These are phyloP conservation scores for Ceratocystiopsis sp. DNA, from an alignment of 2,329 filamentous ascomycete species.

Conservation along the genomic window DNA sequence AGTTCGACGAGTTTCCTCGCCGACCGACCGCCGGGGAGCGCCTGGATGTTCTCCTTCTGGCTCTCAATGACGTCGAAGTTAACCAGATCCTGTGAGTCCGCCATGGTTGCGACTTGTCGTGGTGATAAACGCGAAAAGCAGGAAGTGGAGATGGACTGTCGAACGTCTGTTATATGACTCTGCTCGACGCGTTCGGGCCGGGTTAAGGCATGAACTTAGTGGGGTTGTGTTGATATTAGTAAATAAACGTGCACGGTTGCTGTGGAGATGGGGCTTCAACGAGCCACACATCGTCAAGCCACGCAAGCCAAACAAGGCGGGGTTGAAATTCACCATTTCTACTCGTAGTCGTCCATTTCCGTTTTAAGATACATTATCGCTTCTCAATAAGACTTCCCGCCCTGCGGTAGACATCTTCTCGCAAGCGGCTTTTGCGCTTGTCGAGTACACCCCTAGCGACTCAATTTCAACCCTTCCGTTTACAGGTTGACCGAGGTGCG, in stretches of 20 bases:
- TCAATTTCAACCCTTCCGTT: conserved; percentile 11
- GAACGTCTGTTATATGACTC: too few species aligned
- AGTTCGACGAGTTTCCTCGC: conserved; percentile 75
- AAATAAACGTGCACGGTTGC: conserved; percentile 8
- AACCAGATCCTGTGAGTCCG: conserved; percentile 31
- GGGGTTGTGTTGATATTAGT: conserved; percentile 5
- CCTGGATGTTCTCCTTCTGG: conserved; percentile 96
- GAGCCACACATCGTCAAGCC: not conserved
- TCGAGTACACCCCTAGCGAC: too few species aligned
- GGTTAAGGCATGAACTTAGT: too few species aligned
- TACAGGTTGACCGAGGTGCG: conserved; percentile 79
- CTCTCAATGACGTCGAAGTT: conserved; percentile 87
- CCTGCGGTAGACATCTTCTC: too few species aligned
- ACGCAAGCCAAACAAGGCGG: too few species aligned
- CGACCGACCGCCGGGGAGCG: conserved; percentile 71
- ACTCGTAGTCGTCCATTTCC: too few species aligned
- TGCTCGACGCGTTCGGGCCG: too few species aligned
- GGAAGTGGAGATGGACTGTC: not conserved
- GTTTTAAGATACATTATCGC: too few species aligned
- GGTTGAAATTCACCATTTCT: too few species aligned
- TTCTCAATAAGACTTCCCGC: too few species aligned
- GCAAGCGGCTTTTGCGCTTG: too few species aligned
- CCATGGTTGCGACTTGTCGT: conserved; percentile 6
- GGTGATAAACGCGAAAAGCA: not conserved
- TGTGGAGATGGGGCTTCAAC: conserved; percentile 5